Evolutionary conservation across 345 rosid species (phyloP).

Genomic region (Syzygium oleosum): DNA sequence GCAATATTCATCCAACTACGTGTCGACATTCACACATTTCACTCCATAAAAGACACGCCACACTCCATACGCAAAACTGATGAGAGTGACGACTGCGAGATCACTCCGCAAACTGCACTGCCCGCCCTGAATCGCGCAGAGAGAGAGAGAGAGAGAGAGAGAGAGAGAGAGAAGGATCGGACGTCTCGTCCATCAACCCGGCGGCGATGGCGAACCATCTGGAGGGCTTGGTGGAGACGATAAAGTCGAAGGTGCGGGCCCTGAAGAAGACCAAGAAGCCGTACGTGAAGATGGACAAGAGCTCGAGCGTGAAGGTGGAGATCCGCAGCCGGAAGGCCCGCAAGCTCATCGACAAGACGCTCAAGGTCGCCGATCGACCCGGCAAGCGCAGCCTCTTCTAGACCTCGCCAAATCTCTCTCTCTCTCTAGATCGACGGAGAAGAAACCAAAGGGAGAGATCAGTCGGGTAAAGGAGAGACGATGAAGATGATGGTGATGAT

Average conservation of each 20-base stretch:
- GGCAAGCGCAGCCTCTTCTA: conserved; percentile 35
- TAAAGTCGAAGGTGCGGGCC: conserved; percentile 75
- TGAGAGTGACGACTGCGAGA: neutral
- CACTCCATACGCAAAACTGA: neutral
- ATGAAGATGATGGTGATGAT: neutral
- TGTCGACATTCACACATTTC: neutral
- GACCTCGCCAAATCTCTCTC: neutral
- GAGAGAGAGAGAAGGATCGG: neutral
- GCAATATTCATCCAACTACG: neutral
- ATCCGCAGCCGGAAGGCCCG: conserved; percentile 86
- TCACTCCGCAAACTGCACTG: too few relatives aligned
- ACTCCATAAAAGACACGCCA: neutral
- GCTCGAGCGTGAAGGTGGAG: conserved; percentile 89
- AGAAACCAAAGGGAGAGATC: neutral
- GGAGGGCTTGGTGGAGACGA: conserved; percentile 69
- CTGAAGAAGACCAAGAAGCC: conserved; percentile 48
- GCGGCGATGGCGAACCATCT: conserved; percentile 54
- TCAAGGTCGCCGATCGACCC: conserved; percentile 70
- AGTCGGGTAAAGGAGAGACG: neutral
- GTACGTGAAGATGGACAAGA: conserved; percentile 84
- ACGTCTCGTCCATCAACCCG: neutral
- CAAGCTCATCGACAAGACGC: conserved; percentile 70
- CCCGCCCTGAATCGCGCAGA: too few relatives aligned
- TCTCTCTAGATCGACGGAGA: neutral
- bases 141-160: neutral